Evolutionary conservation across 371 early-diverging fungal species (phyloP), one percentile per base, ranked within the genome.

Genomic region (Mucor circinelloides): DNA sequence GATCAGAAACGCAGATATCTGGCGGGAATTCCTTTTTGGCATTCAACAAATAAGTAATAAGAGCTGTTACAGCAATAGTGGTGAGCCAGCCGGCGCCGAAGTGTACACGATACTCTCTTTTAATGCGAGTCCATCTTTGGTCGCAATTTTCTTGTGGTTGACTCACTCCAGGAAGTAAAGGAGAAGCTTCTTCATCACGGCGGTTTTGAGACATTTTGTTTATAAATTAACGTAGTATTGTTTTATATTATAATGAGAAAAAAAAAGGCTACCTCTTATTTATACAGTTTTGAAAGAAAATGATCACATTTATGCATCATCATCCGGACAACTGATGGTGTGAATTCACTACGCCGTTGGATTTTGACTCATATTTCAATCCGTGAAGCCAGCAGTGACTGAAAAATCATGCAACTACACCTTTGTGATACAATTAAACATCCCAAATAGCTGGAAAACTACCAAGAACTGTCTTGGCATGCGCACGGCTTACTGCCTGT

Each of bases 181-280:
- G 58, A 56, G 57, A 56, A 5, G 58, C 58, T 38, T 58, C 58
- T 58, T 32, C 38, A 58, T 58, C 58, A 56, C 32, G 56, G 31
- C 10, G 56, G 9, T 56, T 56, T 1, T 56, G 15, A 32, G 56
- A 56, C 56, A 56, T 56, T 6, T 40, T 31, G 12, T 54, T 31
- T n/a, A n/a, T n/a, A n/a, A n/a, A n/a, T 32, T 25, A 13, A n/a
- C 3, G 32, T 32, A 19, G 32, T 31, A n/a, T 25, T 19, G n/a
- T 31, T 31, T n/a, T 13, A 6, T 10, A 23, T 10, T 50, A 9
- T 1, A 13, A 54, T 28, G 55, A 25, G 55, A 54, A 54, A 54
- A 25, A 54, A 54, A 30, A 54, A 17, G 27, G 54, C 48, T 48
- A 1, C 19, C 19, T 23, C 21, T 48, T 46, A 9, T 46, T 21